Percentiles rank a stretch among this genome's conserved stretches.
Evolutionary conservation across 768 basidiomycete genomes (phyloP).

Genomic region (Auricularia cornea): DNA sequence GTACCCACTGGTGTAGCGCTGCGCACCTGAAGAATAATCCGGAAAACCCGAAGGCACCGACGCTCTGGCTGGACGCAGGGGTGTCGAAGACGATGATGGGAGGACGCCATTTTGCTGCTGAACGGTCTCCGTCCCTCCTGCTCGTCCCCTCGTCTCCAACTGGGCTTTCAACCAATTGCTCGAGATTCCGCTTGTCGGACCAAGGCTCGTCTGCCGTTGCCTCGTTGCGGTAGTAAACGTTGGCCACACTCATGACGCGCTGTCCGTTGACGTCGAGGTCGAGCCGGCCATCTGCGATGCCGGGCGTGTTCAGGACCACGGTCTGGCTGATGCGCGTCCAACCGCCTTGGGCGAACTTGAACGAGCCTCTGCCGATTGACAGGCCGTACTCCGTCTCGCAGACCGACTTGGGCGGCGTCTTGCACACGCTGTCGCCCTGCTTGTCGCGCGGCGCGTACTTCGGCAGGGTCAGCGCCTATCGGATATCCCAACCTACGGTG

Average conservation of each 20-base stretch:
- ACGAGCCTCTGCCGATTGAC: constrained; percentile 67
- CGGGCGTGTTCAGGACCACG: constrained; percentile 66
- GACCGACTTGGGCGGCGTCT: constrained; percentile 44
- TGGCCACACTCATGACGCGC: constrained; percentile 41
- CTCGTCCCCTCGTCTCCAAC: not conserved
- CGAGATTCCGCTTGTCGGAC: not conserved
- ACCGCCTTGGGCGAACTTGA: constrained; percentile 46
- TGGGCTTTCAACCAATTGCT: not conserved
- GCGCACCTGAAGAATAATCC: constrained; percentile 72
- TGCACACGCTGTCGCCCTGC: constrained; percentile 53
- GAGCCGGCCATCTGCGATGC: constrained; percentile 58
- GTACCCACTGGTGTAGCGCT: not conserved
- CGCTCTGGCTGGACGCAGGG: constrained; percentile 5
- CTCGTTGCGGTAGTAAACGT: constrained; percentile 54
- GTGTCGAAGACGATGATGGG: not conserved
- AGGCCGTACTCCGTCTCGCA: constrained; percentile 64
- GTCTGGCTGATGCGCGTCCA: constrained; percentile 73
- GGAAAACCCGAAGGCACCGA: constrained; percentile 34
- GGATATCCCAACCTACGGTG: too few relatives aligned
- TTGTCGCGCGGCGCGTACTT: constrained; percentile 72
- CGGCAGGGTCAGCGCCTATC: not conserved
- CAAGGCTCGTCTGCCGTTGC: constrained; percentile 6
- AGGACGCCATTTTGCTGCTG: not conserved
- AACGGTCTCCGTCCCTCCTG: not conserved
- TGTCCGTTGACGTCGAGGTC: constrained; percentile 54